phyloP scores from a whole-genome alignment of 805 yeast genomes.

The Zygosaccharomyces lentus region DNA sequence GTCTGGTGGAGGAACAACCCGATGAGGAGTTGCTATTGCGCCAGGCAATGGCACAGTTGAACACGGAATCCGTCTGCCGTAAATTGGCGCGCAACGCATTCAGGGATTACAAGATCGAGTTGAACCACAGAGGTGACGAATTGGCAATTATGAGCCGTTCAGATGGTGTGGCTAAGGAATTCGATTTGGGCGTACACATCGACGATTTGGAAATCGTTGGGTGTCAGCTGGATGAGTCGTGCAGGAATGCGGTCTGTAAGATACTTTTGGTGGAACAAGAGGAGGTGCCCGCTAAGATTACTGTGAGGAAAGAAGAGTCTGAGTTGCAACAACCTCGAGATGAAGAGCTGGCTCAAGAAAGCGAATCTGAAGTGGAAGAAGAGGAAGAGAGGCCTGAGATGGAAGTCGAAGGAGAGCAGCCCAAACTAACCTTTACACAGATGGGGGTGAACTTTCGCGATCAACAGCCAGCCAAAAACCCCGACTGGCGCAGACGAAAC shows the following conservation, averaged over 20 bases:
- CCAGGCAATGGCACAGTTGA: constrained; percentile 20
- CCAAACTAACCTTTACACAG: too few relatives aligned
- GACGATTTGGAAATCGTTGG: constrained; percentile 25
- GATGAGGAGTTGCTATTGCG: constrained; percentile 20
- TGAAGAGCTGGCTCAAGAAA: background rate
- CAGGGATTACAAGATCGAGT: constrained; percentile 28
- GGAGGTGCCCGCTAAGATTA: background rate
- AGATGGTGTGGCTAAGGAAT: constrained; percentile 21
- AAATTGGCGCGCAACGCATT: constrained; percentile 25
- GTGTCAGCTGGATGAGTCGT: constrained; percentile 21
- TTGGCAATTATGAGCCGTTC: constrained; percentile 20
- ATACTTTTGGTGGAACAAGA: constrained; percentile 11
- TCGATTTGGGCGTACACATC: constrained; percentile 19
- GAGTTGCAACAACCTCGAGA: too few relatives aligned
- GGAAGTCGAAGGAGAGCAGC: too few relatives aligned
- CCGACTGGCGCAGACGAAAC: background rate
- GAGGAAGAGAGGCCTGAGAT: constrained; percentile 2
- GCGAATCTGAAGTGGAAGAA: background rate
- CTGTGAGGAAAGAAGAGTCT: too few relatives aligned
- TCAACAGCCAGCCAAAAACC: background rate
- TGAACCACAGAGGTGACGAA: constrained; percentile 26
- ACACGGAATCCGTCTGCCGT: constrained; percentile 18
- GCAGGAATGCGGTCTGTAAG: constrained; percentile 18
- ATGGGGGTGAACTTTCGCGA: constrained; percentile 11
- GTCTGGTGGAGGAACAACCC: constrained; percentile 29